phyloP scores from a whole-genome alignment of 441 rosid species.

The Theobroma grandiflorum region DNA sequence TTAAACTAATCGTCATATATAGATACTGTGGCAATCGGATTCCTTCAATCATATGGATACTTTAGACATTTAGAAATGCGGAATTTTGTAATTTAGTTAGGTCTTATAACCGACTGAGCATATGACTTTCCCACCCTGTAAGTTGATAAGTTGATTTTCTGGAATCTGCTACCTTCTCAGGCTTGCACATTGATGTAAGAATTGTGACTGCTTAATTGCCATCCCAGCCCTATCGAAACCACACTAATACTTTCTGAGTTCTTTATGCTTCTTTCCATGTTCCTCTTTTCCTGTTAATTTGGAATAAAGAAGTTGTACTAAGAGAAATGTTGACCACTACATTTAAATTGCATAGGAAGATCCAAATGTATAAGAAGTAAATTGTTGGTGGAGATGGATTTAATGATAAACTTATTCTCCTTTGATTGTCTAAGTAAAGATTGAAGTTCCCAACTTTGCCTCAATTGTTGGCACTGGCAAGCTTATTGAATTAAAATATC shows the following conservation, averaged over 20 bases:
- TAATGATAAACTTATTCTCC: not conserved
- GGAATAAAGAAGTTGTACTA: not conserved
- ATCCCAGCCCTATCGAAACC: too few relatives aligned
- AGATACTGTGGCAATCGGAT: not conserved
- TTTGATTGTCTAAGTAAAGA: not conserved
- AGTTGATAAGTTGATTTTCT: not conserved
- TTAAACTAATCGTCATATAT: not conserved
- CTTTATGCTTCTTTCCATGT: conserved; percentile 1
- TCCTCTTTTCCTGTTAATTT: conserved; percentile 5
- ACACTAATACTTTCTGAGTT: not conserved
- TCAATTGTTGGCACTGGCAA: not conserved
- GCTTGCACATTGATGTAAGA: conserved; percentile 16
- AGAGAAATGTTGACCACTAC: not conserved
- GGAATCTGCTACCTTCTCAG: not conserved
- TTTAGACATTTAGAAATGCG: not conserved
- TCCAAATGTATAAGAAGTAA: not conserved
- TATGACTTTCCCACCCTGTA: not conserved
- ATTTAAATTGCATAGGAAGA: not conserved
- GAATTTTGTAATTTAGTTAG: not conserved
- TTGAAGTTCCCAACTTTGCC: not conserved
- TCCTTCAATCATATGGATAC: not conserved
- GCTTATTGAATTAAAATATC: not conserved
- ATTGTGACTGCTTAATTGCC: not conserved
- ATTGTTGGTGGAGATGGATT: not conserved
- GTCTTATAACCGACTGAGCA: not conserved